Evolutionary conservation across 805 yeast genomes (phyloP).

Genomic region (Nakazawaea wickerhamii): DNA sequence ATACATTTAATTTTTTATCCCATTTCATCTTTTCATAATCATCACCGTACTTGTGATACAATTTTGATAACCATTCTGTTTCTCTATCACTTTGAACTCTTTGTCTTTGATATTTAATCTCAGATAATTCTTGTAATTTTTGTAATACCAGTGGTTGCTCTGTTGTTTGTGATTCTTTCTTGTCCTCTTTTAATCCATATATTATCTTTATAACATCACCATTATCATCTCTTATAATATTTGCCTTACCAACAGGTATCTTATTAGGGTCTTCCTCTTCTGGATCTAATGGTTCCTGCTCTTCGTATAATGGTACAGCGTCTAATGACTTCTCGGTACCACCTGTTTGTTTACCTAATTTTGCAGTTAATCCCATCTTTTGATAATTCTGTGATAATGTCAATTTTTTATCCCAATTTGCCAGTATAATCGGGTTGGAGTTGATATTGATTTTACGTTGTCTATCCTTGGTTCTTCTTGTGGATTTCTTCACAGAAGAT

Average conservation of each 20-base stretch:
- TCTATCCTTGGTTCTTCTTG: constrained; percentile 66
- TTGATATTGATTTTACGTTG: constrained; percentile 60
- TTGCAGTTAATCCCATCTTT: constrained; percentile 67
- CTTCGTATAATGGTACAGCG: constrained; percentile 28
- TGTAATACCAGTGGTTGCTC: constrained; percentile 54
- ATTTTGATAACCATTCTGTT: constrained; percentile 56
- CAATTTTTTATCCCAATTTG: constrained; percentile 80
- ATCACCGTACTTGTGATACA: constrained; percentile 79
- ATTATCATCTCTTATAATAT: constrained; percentile 62
- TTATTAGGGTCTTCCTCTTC: constrained; percentile 42
- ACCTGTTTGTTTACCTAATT: constrained; percentile 67
- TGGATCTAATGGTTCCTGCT: no score
- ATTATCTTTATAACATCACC: constrained; percentile 64
- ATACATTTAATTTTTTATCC: constrained; percentile 79
- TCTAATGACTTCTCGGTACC: constrained; percentile 65
- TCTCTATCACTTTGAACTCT: constrained; percentile 69
- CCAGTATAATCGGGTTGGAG: constrained; percentile 78
- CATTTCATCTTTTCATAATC: constrained; percentile 87
- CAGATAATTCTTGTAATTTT: constrained; percentile 61
- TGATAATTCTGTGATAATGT: constrained; percentile 86
- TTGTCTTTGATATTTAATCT: constrained; percentile 36
- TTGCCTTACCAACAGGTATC: constrained; percentile 76
- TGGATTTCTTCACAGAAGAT: constrained; percentile 62
- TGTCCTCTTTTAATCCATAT: constrained; percentile 56
- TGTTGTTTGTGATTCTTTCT: background rate